Base-by-base conservation (phyloP, 768 basidiomycete genomes). In the Tulasnella sp. region DNA sequence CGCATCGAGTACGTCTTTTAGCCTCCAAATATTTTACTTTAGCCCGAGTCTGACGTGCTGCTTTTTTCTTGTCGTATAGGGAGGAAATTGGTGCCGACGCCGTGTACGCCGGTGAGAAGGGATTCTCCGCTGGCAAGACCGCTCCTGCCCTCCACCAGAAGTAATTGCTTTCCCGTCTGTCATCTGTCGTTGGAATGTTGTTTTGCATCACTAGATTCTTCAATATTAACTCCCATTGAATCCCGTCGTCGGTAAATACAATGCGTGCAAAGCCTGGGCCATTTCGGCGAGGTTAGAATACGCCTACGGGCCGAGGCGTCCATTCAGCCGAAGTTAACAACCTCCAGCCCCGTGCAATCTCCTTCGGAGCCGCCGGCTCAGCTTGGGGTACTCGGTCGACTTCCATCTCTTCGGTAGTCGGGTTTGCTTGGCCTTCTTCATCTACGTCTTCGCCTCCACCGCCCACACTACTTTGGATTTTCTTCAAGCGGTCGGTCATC, bases 1-100 rank as follows among this genome's bases (percentile, higher is more conserved):
- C 93, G 95, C 80, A 96, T 96, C 78, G 93, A 94, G 91, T 94
- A 84, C 82, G 91, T 87, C 79, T 79, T 79, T 79, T 79, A 29
- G 5, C n/a, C 29, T 29, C 15, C 69, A 38, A 52, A 76, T 34
- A 71, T 71, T 31, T 72, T 25, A 58, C 2, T 29, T 2, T n/a
- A n/a, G 25, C 22, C 29, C 12, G 71, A 73, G 31, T 70, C 38
- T 29, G 68, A 72, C n/a, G 52, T 22, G 8, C 3, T 29, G 8
- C 39, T 37, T 72, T 17, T 29, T 37, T 72, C 9, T 29, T 67
- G 17, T 29, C 52, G 77, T 70, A 78, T 7, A 93, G 92, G 87
- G 93, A 91, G 83, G 93, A 97, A 84, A 86, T 96, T 79, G 91
- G 84, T 77, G 85, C 86, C 77, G 89, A 89, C 72, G 88, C 88